phyloP scores from a whole-genome alignment of 1,284 basidiomycete genomes.

The Paramarasmius palmivorus region DNA sequence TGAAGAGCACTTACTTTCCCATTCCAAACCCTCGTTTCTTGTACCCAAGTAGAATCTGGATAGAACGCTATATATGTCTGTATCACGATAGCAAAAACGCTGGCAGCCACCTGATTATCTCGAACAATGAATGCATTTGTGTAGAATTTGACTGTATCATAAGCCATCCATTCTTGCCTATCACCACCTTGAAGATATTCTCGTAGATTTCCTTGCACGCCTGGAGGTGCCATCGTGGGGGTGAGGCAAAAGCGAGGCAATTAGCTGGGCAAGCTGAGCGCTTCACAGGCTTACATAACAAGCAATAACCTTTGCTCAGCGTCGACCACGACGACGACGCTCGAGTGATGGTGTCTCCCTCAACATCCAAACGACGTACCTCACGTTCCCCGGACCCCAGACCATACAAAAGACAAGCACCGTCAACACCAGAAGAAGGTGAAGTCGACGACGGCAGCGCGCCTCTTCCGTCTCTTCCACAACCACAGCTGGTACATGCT shows the following conservation, averaged over 20 bases:
- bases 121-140: conserved; percentile 61
- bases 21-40: conserved; percentile 75
- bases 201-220: conserved; percentile 32
- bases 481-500: conserved; percentile 7
- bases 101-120: conserved; percentile 34
- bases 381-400: conserved; percentile 50
- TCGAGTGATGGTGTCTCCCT: conserved; percentile 1
- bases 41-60: conserved; percentile 56
- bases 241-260: too few species aligned
- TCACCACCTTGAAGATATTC: conserved; percentile 37
- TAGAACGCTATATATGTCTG: background rate
- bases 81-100: background rate
- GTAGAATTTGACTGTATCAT: conserved; percentile 44
- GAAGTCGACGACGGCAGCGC: conserved; percentile 61
- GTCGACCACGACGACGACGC: conserved; percentile 5
- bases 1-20: conserved; percentile 45
- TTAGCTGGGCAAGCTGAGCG: too few species aligned
- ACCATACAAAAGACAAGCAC: conserved; percentile 54
- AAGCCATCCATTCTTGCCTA: conserved; percentile 39
- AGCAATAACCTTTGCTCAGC: background rate
- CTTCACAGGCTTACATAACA: background rate
- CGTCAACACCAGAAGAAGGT: conserved; percentile 77
- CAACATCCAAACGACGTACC: conserved; percentile 52
- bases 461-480: conserved; percentile 20
- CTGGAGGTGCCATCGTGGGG: conserved; percentile 23